phyloP scores from a whole-genome alignment of 352 stramenopile species.

The Phytophthora tentaculata region DNA sequence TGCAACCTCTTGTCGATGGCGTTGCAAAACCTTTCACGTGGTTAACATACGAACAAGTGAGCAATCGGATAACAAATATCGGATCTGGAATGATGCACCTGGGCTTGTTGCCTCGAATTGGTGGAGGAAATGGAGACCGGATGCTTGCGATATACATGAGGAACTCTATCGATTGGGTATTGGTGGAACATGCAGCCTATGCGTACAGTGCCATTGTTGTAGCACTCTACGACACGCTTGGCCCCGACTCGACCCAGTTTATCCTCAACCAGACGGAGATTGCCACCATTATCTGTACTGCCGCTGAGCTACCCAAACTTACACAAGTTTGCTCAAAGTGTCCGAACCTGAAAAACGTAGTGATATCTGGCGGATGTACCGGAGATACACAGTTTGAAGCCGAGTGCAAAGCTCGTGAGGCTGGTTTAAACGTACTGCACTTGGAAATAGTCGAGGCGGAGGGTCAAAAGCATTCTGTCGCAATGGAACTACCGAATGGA shows the following conservation, averaged over 20 bases:
- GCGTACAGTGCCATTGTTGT: conserved; percentile 49
- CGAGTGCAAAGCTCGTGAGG: conserved; percentile 34
- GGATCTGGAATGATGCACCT: conserved; percentile 55
- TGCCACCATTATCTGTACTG: conserved; percentile 69
- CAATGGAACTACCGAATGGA: conserved; percentile 40
- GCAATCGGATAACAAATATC: conserved; percentile 40
- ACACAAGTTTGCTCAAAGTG: conserved; percentile 41
- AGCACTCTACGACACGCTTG: conserved; percentile 84
- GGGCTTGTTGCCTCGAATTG: conserved; percentile 45
- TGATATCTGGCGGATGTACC: conserved; percentile 42
- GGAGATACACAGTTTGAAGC: conserved; percentile 46
- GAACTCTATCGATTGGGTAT: conserved; percentile 96
- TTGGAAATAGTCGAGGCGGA: conserved; percentile 48
- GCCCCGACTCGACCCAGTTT: conserved; percentile 69
- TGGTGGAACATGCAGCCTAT: conserved; percentile 90
- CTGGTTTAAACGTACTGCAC: conserved; percentile 48
- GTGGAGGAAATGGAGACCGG: conserved; percentile 49
- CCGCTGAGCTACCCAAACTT: conserved; percentile 57
- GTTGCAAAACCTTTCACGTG: conserved; percentile 48
- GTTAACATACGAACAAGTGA: conserved; percentile 64
- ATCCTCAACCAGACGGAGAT: conserved; percentile 84
- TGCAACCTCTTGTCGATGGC: conserved; percentile 42
- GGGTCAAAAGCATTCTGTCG: conserved; percentile 38
- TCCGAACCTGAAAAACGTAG: conserved; percentile 52
- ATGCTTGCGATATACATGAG: conserved; percentile 96